A percentile compares a stretch with the other conserved stretches of the same genome.
Conservation (phyloP, 2,329 filamentous ascomycete genomes). For the Sclerotinia borealis region DNA sequence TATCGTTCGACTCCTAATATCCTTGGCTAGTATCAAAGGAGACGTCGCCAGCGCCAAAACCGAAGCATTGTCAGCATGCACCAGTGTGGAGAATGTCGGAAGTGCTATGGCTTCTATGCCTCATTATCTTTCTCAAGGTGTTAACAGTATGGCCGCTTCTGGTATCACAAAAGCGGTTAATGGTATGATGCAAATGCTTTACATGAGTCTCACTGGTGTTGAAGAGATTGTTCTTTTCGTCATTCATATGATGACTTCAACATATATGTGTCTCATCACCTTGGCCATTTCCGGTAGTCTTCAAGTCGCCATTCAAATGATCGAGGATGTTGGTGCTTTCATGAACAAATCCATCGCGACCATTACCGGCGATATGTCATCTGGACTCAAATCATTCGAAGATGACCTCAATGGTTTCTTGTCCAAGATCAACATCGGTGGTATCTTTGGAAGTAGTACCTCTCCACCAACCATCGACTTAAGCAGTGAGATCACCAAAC, state of each 20-base stretch:
- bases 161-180: constrained; percentile 76
- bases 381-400: constrained; percentile 50
- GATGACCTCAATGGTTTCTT: constrained; percentile 51
- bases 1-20: constrained; percentile 72
- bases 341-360: constrained; percentile 49
- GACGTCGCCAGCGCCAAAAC: constrained; percentile 70
- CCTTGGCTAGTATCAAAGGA: constrained; percentile 64
- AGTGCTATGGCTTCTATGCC: constrained; percentile 98
- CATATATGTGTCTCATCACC: constrained; percentile 84
- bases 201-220: constrained; percentile 73
- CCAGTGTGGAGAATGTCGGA: constrained; percentile 84
- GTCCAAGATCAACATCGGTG: constrained; percentile 44
- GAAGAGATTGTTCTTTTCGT: constrained; percentile 86
- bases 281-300: constrained; percentile 75
- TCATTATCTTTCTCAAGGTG: constrained; percentile 81
- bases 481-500: constrained; percentile 53
- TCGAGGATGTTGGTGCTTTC: constrained; percentile 53
- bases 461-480: constrained; percentile 56
- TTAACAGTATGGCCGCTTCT: constrained; percentile 77
- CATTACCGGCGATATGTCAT: constrained; percentile 41
- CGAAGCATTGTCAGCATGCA: constrained; percentile 84
- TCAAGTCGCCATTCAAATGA: constrained; percentile 58
- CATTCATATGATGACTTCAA: constrained; percentile 85
- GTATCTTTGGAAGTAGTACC: constrained; percentile 36
- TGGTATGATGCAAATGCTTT: constrained; percentile 72